Percentiles rank a stretch among this genome's conserved stretches.
phyloP scores from a whole-genome alignment of 768 basidiomycete genomes.

The Tylopilus sp. region DNA sequence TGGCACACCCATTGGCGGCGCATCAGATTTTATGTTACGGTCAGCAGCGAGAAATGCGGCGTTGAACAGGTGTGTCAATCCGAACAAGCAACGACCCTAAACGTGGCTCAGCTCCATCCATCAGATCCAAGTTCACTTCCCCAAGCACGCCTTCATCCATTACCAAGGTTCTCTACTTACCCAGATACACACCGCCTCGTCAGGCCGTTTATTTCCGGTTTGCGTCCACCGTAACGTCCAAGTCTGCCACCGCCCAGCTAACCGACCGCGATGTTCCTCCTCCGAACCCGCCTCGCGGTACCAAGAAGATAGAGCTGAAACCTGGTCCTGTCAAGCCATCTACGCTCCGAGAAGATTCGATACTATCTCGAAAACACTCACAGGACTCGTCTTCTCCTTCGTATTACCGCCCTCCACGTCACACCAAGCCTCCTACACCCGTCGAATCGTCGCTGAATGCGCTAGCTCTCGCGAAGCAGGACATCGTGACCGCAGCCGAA shows the following conservation, averaged over 20 bases:
- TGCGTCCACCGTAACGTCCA: constrained; percentile 31
- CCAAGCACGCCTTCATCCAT: not conserved
- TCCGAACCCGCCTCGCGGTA: constrained; percentile 31
- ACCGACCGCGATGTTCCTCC: constrained; percentile 25
- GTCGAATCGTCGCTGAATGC: constrained; percentile 25
- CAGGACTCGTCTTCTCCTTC: constrained; percentile 26
- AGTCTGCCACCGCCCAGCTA: constrained; percentile 14
- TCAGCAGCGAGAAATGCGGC: constrained; percentile 36
- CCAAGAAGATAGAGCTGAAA: constrained; percentile 54
- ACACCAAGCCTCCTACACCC: constrained; percentile 17
- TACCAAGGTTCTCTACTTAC: not conserved
- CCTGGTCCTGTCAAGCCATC: constrained; percentile 57
- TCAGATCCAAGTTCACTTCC: constrained; percentile 19
- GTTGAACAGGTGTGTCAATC: constrained; percentile 35
- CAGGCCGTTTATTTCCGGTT: constrained; percentile 11
- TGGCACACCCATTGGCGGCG: constrained; percentile 7
- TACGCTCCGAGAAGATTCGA: constrained; percentile 20
- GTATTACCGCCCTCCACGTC: constrained; percentile 25
- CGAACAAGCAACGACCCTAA: not conserved
- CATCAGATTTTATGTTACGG: constrained; percentile 37
- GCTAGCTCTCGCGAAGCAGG: constrained; percentile 55
- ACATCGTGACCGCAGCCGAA: constrained; percentile 59
- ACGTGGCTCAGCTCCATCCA: constrained; percentile 6
- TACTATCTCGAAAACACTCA: constrained; percentile 18
- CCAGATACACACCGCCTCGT: constrained; percentile 1